These are phyloP conservation scores for Xerocomellus amylosporus DNA, from an alignment of 768 basidiomycete species.

Conservation along the genomic window DNA sequence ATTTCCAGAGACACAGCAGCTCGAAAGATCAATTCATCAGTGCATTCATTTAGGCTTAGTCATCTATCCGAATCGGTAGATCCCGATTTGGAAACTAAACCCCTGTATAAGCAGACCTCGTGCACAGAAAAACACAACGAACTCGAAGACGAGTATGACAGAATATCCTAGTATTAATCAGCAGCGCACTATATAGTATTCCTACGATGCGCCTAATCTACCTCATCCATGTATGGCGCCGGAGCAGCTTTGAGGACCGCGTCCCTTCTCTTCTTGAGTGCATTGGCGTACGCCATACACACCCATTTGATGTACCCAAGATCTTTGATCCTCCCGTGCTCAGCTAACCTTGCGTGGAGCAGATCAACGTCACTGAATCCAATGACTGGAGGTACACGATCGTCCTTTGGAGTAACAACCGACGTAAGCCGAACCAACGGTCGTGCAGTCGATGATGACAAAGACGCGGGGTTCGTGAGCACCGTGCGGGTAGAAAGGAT, in stretches of 20 bases:
- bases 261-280: constrained; percentile 60
- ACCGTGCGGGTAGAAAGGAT: constrained; percentile 58
- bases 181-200: too few relatives aligned
- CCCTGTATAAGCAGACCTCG: neutral
- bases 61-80: constrained; percentile 15
- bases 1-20: constrained; percentile 1
- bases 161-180: too few relatives aligned
- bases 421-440: constrained; percentile 74
- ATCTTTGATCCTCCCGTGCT: constrained; percentile 39
- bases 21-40: constrained; percentile 8
- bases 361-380: constrained; percentile 75
- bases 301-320: constrained; percentile 72
- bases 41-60: constrained; percentile 16
- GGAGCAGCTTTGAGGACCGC: constrained; percentile 24
- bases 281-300: constrained; percentile 69
- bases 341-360: constrained; percentile 72
- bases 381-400: constrained; percentile 75
- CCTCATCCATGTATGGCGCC: neutral
- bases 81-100: constrained; percentile 4
- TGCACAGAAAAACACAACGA: too few relatives aligned
- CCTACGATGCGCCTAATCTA: constrained; percentile 2
- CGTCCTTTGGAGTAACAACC: constrained; percentile 60
- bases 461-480: constrained; percentile 35
- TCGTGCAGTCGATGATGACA: constrained; percentile 35
- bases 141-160: too few relatives aligned